Conservation (phyloP, 2,329 filamentous ascomycete species). For the Coccinonectria pachysandricola region DNA sequence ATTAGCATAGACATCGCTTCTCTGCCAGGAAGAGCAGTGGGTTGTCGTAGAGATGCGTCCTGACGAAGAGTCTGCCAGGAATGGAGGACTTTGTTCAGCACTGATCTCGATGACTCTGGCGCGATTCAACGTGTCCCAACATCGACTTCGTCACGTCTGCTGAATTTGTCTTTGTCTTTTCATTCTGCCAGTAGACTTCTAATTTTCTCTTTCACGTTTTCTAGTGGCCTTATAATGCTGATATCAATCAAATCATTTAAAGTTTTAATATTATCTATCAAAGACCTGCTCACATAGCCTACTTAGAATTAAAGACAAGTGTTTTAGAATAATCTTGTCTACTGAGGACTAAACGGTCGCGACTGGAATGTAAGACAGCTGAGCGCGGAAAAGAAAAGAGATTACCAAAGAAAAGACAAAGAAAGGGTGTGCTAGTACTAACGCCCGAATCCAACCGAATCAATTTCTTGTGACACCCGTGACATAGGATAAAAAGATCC, state of each 20-base stretch:
- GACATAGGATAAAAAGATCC: slow-evolving; percentile 2
- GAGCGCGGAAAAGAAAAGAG: neutral
- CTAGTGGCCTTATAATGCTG: slow-evolving; percentile 55
- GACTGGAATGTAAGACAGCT: slow-evolving; percentile 1
- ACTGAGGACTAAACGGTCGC: neutral
- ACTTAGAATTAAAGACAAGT: too few species aligned
- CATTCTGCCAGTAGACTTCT: slow-evolving; percentile 9
- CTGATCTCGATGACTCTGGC: slow-evolving; percentile 13
- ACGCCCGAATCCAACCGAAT: slow-evolving; percentile 1
- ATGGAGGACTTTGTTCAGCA: slow-evolving; percentile 13
- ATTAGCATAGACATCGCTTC: slow-evolving; percentile 11
- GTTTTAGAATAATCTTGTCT: too few species aligned
- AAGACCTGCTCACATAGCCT: too few species aligned
- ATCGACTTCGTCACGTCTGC: slow-evolving; percentile 10
- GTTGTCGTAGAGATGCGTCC: too few species aligned
- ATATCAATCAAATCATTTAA: slow-evolving; percentile 50
- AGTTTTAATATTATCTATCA: too few species aligned
- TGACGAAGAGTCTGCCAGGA: slow-evolving; percentile 10
- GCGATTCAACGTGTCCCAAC: slow-evolving; percentile 4
- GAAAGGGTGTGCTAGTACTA: too few species aligned
- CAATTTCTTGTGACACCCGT: slow-evolving; percentile 1
- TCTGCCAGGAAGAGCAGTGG: too few species aligned
- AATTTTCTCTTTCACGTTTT: slow-evolving; percentile 35
- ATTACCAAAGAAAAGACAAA: slow-evolving; percentile 1
- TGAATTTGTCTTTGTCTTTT: slow-evolving; percentile 7